These are phyloP conservation scores for Paecilomyces sp. DNA, from an alignment of 2,329 filamentous ascomycete species.

Conservation along the genomic window DNA sequence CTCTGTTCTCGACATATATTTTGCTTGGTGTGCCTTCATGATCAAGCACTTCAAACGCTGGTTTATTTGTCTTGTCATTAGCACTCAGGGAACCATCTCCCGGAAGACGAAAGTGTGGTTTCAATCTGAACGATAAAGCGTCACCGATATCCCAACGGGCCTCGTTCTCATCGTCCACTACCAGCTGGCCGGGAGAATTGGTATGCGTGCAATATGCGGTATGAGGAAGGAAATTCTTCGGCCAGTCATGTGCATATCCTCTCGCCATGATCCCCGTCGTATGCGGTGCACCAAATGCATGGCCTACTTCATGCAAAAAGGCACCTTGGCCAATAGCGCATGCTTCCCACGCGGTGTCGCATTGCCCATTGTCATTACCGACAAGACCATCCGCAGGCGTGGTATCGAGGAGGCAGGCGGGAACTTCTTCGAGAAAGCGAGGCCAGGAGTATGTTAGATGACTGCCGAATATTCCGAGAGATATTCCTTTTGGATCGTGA, in stretches of 20 bases:
- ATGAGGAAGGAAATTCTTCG: conserved; percentile 33
- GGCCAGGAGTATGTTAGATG: conserved; percentile 17
- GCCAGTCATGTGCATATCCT: conserved; percentile 38
- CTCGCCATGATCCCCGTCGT: conserved; percentile 28
- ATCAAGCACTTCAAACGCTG: conserved; percentile 7
- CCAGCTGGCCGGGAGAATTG: not conserved
- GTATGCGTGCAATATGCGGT: conserved; percentile 15
- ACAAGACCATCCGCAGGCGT: conserved; percentile 30
- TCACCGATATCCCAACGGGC: conserved; percentile 27
- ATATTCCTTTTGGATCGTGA: conserved; percentile 11
- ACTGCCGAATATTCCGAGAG: conserved; percentile 15
- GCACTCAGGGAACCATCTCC: conserved; percentile 11
- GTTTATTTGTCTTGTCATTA: not conserved
- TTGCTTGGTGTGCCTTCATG: not conserved
- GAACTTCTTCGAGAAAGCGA: conserved; percentile 15
- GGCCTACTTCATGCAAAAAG: conserved; percentile 30
- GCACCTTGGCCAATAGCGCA: conserved; percentile 36
- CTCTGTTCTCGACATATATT: conserved; percentile 6
- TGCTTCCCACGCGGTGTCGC: conserved; percentile 38
- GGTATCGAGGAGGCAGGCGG: conserved; percentile 23
- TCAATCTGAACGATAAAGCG: conserved; percentile 10
- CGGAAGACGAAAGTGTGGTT: conserved; percentile 16
- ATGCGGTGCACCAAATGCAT: conserved; percentile 28
- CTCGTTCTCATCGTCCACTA: conserved; percentile 13
- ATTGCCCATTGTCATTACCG: conserved; percentile 38